A percentile compares a stretch with the other conserved stretches of the same genome.
Conservation (phyloP, 2,329 filamentous ascomycete genomes). For the Xylariaceae sp. region DNA sequence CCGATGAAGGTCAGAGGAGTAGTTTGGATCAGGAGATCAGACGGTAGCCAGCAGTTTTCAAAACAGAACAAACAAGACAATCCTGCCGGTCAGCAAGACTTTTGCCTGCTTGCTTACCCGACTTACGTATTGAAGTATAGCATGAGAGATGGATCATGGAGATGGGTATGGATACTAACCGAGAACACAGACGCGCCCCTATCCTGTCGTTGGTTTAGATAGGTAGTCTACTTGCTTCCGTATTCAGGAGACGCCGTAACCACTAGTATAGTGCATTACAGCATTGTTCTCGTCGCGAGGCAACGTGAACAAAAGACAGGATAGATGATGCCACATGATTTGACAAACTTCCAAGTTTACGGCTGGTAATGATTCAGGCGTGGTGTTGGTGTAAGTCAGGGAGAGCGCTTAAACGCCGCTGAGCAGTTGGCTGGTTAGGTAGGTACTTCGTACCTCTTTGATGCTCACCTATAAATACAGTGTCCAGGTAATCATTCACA, state of each 20-base stretch:
- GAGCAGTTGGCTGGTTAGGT: too few species aligned
- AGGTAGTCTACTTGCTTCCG: too few species aligned
- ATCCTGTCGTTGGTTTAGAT: not conserved
- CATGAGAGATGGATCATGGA: not conserved
- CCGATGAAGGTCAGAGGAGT: not conserved
- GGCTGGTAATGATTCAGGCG: not conserved
- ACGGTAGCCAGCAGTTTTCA: not conserved
- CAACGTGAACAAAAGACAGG: not conserved
- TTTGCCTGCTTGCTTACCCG: not conserved
- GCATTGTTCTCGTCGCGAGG: conserved; percentile 2
- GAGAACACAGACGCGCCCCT: not conserved
- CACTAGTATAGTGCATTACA: not conserved
- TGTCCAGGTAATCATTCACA: too few species aligned
- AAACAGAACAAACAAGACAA: not conserved
- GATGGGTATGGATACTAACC: not conserved
- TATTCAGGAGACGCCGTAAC: not conserved
- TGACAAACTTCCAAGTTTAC: too few species aligned
- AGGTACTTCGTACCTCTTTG: too few species aligned
- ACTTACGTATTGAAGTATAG: not conserved
- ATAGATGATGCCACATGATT: too few species aligned
- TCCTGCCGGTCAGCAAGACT: not conserved
- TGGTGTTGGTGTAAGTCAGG: not conserved
- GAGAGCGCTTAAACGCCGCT: not conserved
- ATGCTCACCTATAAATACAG: too few species aligned
- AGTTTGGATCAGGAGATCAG: not conserved